Evolutionary conservation across 2,329 filamentous ascomycete genomes (phyloP), one percentile per base, ranked within the genome.

Genomic region (Hypoxylon sp.): DNA sequence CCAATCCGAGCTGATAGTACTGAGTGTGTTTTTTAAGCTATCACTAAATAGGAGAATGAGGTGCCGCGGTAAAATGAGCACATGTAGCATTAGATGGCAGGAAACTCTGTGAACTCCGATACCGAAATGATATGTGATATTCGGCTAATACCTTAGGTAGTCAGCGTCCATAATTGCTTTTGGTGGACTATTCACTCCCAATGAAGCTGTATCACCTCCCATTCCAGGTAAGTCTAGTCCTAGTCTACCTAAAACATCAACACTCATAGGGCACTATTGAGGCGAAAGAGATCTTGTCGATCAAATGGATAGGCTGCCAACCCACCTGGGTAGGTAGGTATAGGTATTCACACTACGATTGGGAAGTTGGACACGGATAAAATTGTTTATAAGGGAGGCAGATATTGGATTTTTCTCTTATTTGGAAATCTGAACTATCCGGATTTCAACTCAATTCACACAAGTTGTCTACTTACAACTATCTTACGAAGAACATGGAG

Each of bases 61-160:
- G 29, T 31, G 26, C 26, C 26, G 26, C 26, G 26, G 3, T 9
- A 22, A 44, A 44, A 14, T n/a, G 39, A 17, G 39, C 14, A 44
- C 17, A 17, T n/a, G 5, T 44, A 8, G 39, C 17, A 44, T n/a
- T 8, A 13, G n/a, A 17, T 6, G 39, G 17, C 3, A 8, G 14
- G 6, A 24, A 19, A 10, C 9, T 2, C 2, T 31, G n/a, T 52
- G 22, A 24, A 55, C n/a, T 44, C 13, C 17, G 35, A 33, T 33
- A 14, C 26, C 10, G 53, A 35, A 29, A 46, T 56, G 26, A 56
- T 56, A 53, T 53, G 14, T 39, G 33, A 53, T 14, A 46, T 22
- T 24, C 24, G 14, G 33, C 26, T 46, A 26, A 31, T 55, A 3
- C 19, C 3, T 22, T 3, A 39, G 14, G 24, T n/a, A 29, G 24